Conservation (phyloP, 1,284 basidiomycete genomes). For the Cutaneotrichosporon sp. region DNA sequence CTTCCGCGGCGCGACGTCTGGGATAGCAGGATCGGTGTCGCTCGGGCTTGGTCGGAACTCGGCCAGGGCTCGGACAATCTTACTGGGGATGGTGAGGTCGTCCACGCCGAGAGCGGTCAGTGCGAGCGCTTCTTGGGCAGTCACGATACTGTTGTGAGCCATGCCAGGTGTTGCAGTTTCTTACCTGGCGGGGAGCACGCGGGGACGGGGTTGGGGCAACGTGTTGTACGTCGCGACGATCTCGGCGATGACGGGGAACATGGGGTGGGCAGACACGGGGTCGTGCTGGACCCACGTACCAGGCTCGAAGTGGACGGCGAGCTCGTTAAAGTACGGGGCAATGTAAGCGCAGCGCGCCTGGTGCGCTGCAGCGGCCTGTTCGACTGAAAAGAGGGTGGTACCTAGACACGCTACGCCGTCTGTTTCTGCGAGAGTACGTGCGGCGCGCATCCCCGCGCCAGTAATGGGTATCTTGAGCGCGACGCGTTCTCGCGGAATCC, state of each 20-base stretch:
- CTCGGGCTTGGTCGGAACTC: neutral
- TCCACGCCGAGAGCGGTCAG: conserved; percentile 12
- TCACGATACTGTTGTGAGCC: conserved; percentile 10
- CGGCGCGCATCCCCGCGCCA: conserved; percentile 30
- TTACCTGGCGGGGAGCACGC: no score
- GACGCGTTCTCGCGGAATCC: conserved; percentile 20
- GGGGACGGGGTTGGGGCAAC: no score
- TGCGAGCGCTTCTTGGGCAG: conserved; percentile 12
- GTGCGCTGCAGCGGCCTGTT: conserved; percentile 15
- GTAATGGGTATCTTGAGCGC: conserved; percentile 38
- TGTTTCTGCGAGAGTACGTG: conserved; percentile 20
- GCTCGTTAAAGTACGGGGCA: conserved; percentile 31
- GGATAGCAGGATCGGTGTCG: no score
- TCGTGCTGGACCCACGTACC: conserved; percentile 11
- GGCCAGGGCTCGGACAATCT: conserved; percentile 12
- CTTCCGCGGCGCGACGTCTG: no score
- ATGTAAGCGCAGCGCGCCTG: conserved; percentile 32
- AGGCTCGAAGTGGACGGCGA: conserved; percentile 13
- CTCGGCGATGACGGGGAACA: conserved; percentile 9
- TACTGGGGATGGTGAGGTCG: conserved; percentile 14
- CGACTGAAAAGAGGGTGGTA: no score
- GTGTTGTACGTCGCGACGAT: no score
- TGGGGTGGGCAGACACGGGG: conserved; percentile 16
- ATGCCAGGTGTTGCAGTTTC: no score
- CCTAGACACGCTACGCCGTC: neutral